These are phyloP conservation scores for Syzygium grande DNA, from an alignment of 345 rosid species.

Conservation along the genomic window DNA sequence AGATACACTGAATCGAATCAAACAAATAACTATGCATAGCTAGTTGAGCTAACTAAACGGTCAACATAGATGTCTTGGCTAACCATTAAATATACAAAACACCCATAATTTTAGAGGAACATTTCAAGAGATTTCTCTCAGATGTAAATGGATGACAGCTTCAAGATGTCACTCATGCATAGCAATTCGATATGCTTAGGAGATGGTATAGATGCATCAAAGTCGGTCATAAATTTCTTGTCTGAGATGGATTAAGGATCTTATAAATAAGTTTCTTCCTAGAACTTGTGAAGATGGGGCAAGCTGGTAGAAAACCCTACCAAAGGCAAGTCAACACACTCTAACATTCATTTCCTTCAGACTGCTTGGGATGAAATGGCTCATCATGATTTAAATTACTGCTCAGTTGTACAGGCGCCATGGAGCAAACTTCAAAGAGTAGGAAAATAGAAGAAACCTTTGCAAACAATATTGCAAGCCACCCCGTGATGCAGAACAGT, in stretches of 20 bases:
- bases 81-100: neutral
- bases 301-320: neutral
- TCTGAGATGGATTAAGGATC: neutral
- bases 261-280: neutral
- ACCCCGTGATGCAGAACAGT: conserved; percentile 15
- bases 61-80: neutral
- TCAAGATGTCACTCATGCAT: neutral
- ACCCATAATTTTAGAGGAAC: neutral
- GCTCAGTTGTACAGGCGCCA: neutral
- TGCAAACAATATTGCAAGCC: conserved; percentile 16
- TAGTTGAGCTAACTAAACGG: neutral
- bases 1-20: neutral
- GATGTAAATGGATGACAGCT: neutral
- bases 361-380: neutral
- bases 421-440: neutral
- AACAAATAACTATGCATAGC: neutral
- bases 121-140: neutral
- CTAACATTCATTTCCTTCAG: neutral
- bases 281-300: neutral
- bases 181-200: neutral
- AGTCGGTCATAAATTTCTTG: neutral
- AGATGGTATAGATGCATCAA: neutral
- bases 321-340: neutral
- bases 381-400: neutral
- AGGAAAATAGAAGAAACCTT: conserved; percentile 6